Conservation (phyloP, 352 stramenopile genomes). For the Globisporangium carolinianum region DNA sequence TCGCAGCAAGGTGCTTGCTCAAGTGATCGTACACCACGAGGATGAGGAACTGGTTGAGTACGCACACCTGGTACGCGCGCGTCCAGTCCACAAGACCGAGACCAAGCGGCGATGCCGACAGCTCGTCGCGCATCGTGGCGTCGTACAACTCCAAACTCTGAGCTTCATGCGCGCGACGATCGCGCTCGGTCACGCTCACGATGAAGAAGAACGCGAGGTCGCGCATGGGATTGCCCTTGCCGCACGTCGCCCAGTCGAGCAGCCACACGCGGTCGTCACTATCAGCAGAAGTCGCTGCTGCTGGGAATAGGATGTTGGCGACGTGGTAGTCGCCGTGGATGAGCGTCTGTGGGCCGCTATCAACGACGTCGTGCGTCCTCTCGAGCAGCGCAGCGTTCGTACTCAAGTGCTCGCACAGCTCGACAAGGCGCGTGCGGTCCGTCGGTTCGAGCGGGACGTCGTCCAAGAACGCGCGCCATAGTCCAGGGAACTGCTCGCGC, state of each 20-base stretch:
- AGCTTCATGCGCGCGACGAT: slow-evolving; percentile 35
- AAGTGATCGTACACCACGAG: slow-evolving; percentile 74
- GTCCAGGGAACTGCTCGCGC: slow-evolving; percentile 45
- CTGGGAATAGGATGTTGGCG: slow-evolving; percentile 63
- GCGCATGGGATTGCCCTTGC: slow-evolving; percentile 63
- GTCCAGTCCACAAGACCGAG: slow-evolving; percentile 36
- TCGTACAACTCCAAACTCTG: slow-evolving; percentile 37
- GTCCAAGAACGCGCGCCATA: slow-evolving; percentile 47
- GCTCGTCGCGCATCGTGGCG: slow-evolving; percentile 19
- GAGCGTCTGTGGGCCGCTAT: slow-evolving; percentile 40
- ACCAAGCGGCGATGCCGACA: neutral
- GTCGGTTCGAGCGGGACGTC: slow-evolving; percentile 27
- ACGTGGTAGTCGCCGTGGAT: slow-evolving; percentile 84
- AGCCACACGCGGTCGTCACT: slow-evolving; percentile 41
- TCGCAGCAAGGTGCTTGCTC: slow-evolving; percentile 71
- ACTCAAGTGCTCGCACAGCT: slow-evolving; percentile 45
- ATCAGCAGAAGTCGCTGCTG: neutral
- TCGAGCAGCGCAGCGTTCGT: slow-evolving; percentile 27
- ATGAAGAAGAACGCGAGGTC: slow-evolving; percentile 83
- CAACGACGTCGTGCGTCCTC: slow-evolving; percentile 44
- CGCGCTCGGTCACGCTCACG: slow-evolving; percentile 47
- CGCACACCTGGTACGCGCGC: slow-evolving; percentile 50
- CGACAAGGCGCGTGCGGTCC: slow-evolving; percentile 23
- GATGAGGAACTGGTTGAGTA: slow-evolving; percentile 81
- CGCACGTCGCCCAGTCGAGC: slow-evolving; percentile 77